Conservation (phyloP, 768 basidiomycete genomes). For the Ephemerocybe angulata region DNA sequence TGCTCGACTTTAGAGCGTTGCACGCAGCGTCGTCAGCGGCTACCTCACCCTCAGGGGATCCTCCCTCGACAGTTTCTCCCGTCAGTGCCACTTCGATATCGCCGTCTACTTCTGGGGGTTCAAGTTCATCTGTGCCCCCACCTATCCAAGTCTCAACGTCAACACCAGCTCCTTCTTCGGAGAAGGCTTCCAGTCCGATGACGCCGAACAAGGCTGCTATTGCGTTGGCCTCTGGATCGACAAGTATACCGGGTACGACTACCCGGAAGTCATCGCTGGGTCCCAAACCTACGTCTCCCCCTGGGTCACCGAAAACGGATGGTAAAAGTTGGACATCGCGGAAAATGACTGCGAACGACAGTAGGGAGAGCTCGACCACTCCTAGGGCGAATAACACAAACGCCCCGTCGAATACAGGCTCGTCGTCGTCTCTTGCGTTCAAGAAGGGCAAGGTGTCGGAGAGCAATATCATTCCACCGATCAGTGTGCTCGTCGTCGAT, state of each 20-base stretch:
- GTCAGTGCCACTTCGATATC: not conserved
- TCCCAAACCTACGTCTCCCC: constrained; percentile 1
- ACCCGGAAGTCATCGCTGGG: not conserved
- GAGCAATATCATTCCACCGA: constrained; percentile 85
- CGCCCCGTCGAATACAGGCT: not conserved
- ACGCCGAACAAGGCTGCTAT: not conserved
- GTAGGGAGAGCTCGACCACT: constrained; percentile 24
- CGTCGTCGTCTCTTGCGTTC: constrained; percentile 14
- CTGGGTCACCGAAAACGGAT: constrained; percentile 1
- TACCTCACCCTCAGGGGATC: not conserved
- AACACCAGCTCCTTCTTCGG: not conserved
- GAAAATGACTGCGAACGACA: not conserved
- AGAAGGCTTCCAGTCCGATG: not conserved
- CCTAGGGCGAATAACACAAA: constrained; percentile 19
- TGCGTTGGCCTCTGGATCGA: not conserved
- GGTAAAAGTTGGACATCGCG: constrained; percentile 9
- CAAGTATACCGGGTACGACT: not conserved
- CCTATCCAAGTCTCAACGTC: not conserved
- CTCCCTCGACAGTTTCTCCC: not conserved
- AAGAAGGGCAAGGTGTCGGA: constrained; percentile 56
- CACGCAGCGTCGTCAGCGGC: not conserved
- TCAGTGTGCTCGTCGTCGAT: constrained; percentile 97
- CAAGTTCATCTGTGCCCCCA: not conserved
- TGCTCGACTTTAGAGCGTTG: constrained; percentile 10
- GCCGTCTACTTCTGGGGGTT: not conserved